A percentile compares a stretch with the other conserved stretches of the same genome.
These are phyloP conservation scores for Ceratobasidium sp. DNA, from an alignment of 1,284 basidiomycete species.

Conservation along the genomic window DNA sequence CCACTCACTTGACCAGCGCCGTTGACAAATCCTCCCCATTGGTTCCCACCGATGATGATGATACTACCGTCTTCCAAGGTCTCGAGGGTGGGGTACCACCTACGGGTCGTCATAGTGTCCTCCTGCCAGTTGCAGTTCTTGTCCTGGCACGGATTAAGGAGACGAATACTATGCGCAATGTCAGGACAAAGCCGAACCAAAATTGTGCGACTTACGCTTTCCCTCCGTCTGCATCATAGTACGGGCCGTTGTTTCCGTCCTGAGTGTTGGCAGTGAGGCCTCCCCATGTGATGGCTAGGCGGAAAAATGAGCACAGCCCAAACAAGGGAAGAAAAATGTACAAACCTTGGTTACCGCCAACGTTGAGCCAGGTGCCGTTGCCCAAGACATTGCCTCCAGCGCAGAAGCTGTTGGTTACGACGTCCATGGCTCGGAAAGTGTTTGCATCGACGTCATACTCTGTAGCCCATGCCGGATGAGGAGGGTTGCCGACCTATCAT, in stretches of 20 bases:
- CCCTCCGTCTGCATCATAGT: constrained; percentile 37
- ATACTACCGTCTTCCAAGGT: constrained; percentile 53
- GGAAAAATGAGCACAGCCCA: constrained; percentile 31
- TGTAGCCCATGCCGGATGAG: constrained; percentile 44
- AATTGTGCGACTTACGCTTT: constrained; percentile 70
- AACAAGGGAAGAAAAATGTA: neutral
- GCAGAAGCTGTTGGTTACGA: constrained; percentile 84
- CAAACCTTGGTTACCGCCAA: constrained; percentile 66
- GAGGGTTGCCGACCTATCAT: constrained; percentile 2
- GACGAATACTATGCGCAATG: constrained; percentile 50
- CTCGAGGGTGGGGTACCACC: constrained; percentile 43
- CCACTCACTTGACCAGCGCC: constrained; percentile 73
- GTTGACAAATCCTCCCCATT: constrained; percentile 85
- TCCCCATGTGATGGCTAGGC: constrained; percentile 20
- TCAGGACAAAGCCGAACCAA: constrained; percentile 1
- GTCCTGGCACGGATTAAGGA: constrained; percentile 41
- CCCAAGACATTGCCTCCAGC: constrained; percentile 63
- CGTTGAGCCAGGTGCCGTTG: constrained; percentile 59
- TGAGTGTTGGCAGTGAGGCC: constrained; percentile 25
- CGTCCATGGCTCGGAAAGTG: constrained; percentile 62
- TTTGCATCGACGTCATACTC: constrained; percentile 56
- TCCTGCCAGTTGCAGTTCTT: constrained; percentile 39
- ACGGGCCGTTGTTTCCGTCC: constrained; percentile 19
- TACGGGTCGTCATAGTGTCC: constrained; percentile 38
- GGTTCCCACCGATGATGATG: constrained; percentile 65